A percentile compares a stretch with the other conserved stretches of the same genome.
phyloP scores from a whole-genome alignment of 106 monocot genomes.

The Allium cepa region DNA sequence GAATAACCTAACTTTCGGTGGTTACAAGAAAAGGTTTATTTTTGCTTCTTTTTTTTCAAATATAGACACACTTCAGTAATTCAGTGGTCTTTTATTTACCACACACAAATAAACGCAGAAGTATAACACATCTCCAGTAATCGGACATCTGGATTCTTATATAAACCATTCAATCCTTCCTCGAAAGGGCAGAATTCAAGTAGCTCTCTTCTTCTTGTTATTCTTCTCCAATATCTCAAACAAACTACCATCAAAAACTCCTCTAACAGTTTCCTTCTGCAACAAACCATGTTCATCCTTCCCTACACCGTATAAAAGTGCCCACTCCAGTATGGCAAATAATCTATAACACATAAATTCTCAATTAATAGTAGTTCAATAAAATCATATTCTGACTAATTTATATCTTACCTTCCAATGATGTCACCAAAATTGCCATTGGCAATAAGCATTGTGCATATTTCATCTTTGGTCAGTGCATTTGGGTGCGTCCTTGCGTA shows the following conservation, averaged over 20 bases:
- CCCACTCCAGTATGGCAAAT: constrained; percentile 5
- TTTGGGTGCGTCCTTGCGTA: constrained; percentile 20
- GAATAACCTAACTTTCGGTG: no score
- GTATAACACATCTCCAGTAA: no score
- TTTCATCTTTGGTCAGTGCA: constrained; percentile 22
- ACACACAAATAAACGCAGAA: no score
- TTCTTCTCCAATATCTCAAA: constrained; percentile 20
- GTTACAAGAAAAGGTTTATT: no score
- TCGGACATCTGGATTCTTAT: no score
- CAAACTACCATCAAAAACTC: constrained; percentile 28
- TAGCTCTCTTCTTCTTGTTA: background rate
- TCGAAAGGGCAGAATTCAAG: background rate
- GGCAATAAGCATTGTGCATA: constrained; percentile 18
- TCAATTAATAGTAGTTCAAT: background rate
- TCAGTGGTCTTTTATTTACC: no score
- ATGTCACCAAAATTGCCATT: constrained; percentile 26
- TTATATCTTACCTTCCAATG: constrained; percentile 17
- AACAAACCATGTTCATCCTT: constrained; percentile 27
- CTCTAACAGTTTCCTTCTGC: constrained; percentile 17
- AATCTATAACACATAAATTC: constrained; percentile 1
- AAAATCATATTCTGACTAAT: background rate
- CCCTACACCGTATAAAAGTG: constrained; percentile 11
- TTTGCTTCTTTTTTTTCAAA: no score
- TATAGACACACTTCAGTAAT: no score
- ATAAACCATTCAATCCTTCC: background rate